These are phyloP conservation scores for Ophiostoma australiae DNA, from an alignment of 2,329 filamentous ascomycete genomes.

Conservation along the genomic window DNA sequence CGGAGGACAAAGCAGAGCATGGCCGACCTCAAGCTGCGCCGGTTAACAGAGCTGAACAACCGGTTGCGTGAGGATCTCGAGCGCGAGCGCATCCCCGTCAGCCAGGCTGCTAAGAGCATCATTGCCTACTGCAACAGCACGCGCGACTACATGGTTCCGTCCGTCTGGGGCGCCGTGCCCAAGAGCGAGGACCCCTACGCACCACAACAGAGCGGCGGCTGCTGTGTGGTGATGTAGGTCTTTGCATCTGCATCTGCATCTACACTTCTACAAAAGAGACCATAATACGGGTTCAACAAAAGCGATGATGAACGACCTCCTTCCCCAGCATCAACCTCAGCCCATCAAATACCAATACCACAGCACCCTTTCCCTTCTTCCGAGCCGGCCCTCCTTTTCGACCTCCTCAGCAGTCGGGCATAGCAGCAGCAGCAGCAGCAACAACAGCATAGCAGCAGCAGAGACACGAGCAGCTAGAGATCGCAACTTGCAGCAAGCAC, in stretches of 20 bases:
- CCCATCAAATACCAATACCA: conserved; percentile 10
- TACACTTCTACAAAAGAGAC: not conserved
- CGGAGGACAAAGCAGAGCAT: conserved; percentile 98
- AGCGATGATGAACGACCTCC: conserved; percentile 15
- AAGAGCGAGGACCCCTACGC: conserved; percentile 98
- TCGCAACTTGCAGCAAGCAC: too few relatives aligned
- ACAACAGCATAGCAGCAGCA: not conserved
- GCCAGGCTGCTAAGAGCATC: conserved; percentile 86
- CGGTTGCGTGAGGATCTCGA: conserved; percentile 93
- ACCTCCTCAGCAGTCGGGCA: not conserved
- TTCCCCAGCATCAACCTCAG: conserved; percentile 12
- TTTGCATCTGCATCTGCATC: not conserved
- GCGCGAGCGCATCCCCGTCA: conserved; percentile 90
- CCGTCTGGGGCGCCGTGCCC: conserved; percentile 90
- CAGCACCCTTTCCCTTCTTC: conserved; percentile 1
- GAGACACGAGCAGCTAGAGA: not conserved
- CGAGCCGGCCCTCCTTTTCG: conserved; percentile 23
- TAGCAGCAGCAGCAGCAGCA: not conserved
- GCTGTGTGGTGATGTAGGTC: conserved; percentile 86
- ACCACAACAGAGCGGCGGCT: conserved; percentile 85
- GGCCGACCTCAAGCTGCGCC: conserved; percentile 94
- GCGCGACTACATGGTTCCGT: conserved; percentile 98
- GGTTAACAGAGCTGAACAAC: conserved; percentile 94
- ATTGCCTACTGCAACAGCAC: conserved; percentile 98
- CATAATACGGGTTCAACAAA: conserved; percentile 8